These are phyloP conservation scores for Starmerella stellata DNA, from an alignment of 805 yeast species.

Conservation along the genomic window DNA sequence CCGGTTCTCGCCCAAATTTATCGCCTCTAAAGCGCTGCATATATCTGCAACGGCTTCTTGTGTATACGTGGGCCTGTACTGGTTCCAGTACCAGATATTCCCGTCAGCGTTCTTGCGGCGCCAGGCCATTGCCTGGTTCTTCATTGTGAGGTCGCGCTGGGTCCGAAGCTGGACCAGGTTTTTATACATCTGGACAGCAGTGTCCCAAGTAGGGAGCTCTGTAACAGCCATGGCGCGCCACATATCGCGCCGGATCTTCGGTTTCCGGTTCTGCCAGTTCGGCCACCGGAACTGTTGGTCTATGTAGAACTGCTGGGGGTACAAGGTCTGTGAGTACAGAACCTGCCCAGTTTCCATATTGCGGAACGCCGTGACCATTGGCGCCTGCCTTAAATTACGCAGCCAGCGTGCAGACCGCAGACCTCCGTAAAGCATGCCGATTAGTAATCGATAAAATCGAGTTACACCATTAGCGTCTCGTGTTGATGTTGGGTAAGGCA, in stretches of 20 bases:
- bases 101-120: conserved; percentile 61
- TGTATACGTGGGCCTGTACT: conserved; percentile 73
- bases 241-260: conserved; percentile 61
- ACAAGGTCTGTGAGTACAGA: conserved; percentile 68
- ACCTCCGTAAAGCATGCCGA: conserved; percentile 21
- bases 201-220: conserved; percentile 23
- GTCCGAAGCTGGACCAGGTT: conserved; percentile 57
- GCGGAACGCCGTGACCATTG: conserved; percentile 67
- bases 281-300: conserved; percentile 60
- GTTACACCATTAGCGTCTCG: too few species aligned
- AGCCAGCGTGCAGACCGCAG: conserved; percentile 46
- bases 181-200: conserved; percentile 55
- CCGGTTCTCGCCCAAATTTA: conserved; percentile 16
- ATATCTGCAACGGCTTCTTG: conserved; percentile 87
- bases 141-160: conserved; percentile 46
- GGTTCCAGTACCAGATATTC: conserved; percentile 71
- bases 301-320: conserved; percentile 31
- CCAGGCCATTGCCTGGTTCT: conserved; percentile 41
- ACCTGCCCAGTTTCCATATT: conserved; percentile 83
- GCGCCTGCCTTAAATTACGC: conserved; percentile 45
- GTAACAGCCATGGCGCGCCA: conserved; percentile 88
- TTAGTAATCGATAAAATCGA: too few species aligned
- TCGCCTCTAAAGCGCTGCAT: conserved; percentile 46
- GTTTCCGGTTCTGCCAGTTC: conserved; percentile 76
- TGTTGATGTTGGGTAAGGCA: too few species aligned